Evolutionary conservation across 2,329 filamentous ascomycete genomes (phyloP), one percentile per base, ranked within the genome.

Genomic region (Sporothrix luriei): DNA sequence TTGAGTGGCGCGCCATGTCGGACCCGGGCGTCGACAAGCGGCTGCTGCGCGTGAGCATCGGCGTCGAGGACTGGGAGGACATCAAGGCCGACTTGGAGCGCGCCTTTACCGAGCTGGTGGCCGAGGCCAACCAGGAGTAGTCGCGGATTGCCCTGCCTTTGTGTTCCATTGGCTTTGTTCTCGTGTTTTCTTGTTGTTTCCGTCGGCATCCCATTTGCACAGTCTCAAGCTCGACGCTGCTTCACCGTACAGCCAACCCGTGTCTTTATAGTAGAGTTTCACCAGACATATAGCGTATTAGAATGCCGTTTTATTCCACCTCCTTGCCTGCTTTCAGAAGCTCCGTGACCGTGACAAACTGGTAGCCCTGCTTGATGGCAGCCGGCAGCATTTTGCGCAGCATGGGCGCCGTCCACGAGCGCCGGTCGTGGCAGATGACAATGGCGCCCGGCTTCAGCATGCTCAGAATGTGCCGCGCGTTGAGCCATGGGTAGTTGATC

Each of bases 1-100:
- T 99, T 75, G 95, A 99, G 85, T 99, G 95, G 95, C 85, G 95
- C 71, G 87, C 91, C 62, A 95, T 99, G 92, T 90, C 89, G 71
- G 95, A 99, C 82, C 75, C 80, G 3, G 83, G 78, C 0, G 89
- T 96, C 51, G 92, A 96, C 76, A 86, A 84, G 76, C 83, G 87
- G 70, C 78, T 98, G 78, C 76, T 97, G 79, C 83, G 95, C 66
- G 81, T 99, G 40, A 97, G 94, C 78, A 81, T 97, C 46, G 95
- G 95, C 0, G 85, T 97, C 43, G 95, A 99, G 82, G 87, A 86
- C 61, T 91, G 91, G 84, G 91, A 95, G 78, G 95, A 98, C 80
- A 78, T 99, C 77, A 88, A 85, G 78, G 85, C 85, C 49, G 94
- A 98, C 82, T 78, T 98, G 54, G 75, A 89, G 69, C 83, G 85